Evolutionary conservation across 305 asterid genomes (phyloP).

Genomic region (Fraxinus sp.): DNA sequence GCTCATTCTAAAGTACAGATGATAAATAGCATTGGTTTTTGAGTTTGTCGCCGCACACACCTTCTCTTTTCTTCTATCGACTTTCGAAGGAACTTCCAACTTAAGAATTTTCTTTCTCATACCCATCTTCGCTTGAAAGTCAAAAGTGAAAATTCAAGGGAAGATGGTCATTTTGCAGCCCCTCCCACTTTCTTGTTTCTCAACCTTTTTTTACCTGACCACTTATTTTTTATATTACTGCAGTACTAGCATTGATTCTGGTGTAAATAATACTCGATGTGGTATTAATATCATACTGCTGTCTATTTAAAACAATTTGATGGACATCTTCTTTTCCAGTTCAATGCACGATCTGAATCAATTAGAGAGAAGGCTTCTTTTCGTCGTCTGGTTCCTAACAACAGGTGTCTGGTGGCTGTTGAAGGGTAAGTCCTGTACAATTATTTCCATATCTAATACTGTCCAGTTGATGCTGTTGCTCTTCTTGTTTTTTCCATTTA

Average conservation of each 20-base stretch:
- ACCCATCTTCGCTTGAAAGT: not conserved
- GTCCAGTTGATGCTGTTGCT: not conserved
- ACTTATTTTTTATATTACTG: not conserved
- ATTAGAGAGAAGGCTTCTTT: constrained; percentile 84
- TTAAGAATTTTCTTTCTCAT: not conserved
- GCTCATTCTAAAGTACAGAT: not conserved
- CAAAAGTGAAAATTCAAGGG: not conserved
- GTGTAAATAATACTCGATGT: not conserved
- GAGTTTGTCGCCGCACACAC: not conserved
- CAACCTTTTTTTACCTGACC: not conserved
- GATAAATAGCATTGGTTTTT: not conserved
- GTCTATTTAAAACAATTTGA: constrained; percentile 18
- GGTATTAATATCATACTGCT: not conserved
- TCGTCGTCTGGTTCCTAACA: constrained; percentile 75
- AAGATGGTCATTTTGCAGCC: not conserved
- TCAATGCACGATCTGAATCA: constrained; percentile 86
- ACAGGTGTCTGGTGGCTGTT: constrained; percentile 77
- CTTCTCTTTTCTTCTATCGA: not conserved
- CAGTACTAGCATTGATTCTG: constrained; percentile 6
- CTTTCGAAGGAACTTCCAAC: not conserved
- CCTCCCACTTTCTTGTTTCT: not conserved
- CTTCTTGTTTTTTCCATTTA: not conserved
- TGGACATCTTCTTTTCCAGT: constrained; percentile 43
- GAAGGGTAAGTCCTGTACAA: constrained; percentile 64
- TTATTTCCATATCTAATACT: not conserved